A percentile compares a stretch with the other conserved stretches of the same genome.
Evolutionary conservation across 768 basidiomycete species (phyloP).

Genomic region (Pulveroboletus sp.): DNA sequence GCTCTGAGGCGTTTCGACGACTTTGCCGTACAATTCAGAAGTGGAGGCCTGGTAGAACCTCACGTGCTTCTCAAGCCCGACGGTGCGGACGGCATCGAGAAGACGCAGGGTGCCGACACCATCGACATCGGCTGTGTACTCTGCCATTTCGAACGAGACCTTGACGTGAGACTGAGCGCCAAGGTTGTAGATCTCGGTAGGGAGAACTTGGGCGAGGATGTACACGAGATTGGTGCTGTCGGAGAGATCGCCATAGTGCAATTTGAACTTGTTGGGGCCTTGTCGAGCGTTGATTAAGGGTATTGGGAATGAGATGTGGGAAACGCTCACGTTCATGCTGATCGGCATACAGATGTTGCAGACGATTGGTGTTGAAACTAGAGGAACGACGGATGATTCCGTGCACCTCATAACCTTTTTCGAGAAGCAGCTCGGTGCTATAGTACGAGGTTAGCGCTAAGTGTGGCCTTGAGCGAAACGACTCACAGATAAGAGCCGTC

Average conservation of each 20-base stretch:
- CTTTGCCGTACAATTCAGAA: constrained; percentile 96
- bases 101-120: constrained; percentile 93
- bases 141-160: constrained; percentile 99
- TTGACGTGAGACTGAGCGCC: constrained; percentile 99
- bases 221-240: constrained; percentile 98
- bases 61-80: constrained; percentile 88
- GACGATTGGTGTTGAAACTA: constrained; percentile 94
- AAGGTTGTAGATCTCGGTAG: constrained; percentile 96
- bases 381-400: constrained; percentile 97
- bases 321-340: constrained; percentile 78
- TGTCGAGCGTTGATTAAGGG: constrained; percentile 3
- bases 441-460: constrained; percentile 4
- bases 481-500: constrained; percentile 93
- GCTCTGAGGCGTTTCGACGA: constrained; percentile 91
- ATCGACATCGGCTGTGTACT: constrained; percentile 98
- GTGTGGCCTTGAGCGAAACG: not conserved
- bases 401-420: constrained; percentile 90
- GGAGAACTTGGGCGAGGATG: constrained; percentile 92
- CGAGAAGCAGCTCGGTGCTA: constrained; percentile 80
- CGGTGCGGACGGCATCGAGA: constrained; percentile 94
- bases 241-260: constrained; percentile 91
- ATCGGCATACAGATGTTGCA: constrained; percentile 92
- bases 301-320: not conserved
- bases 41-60: constrained; percentile 98
- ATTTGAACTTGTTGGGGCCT: constrained; percentile 76